phyloP scores from a whole-genome alignment of 1,284 basidiomycete species.

The Apiotrichum mycotoxinovorans region DNA sequence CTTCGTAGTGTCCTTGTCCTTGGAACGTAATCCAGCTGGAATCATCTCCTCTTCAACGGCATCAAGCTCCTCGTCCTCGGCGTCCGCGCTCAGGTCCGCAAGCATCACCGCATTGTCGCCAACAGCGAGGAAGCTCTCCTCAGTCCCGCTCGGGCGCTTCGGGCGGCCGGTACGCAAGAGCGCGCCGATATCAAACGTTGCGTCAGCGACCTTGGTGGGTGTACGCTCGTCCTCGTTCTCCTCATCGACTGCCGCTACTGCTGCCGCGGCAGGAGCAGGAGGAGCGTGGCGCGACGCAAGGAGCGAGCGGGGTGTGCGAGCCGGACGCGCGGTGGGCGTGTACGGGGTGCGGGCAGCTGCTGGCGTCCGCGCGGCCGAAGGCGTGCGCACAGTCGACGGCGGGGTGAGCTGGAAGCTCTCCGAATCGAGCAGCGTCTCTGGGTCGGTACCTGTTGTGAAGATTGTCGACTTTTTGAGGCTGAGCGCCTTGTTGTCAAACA shows the following conservation, averaged over 20 bases:
- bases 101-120: not conserved
- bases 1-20: not conserved
- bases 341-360: not conserved
- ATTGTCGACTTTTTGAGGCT: constrained; percentile 2
- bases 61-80: not conserved
- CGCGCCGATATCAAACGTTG: constrained; percentile 35
- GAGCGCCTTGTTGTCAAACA: not conserved
- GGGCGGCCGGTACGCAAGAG: constrained; percentile 33
- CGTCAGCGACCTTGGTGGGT: constrained; percentile 13
- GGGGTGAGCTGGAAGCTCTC: constrained; percentile 17
- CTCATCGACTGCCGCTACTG: not conserved
- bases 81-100: constrained; percentile 11
- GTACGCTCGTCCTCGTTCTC: not conserved
- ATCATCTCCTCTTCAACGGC: not conserved
- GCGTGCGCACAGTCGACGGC: not conserved
- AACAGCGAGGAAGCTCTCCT: constrained; percentile 37
- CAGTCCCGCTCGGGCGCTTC: constrained; percentile 34
- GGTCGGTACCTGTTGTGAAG: not conserved
- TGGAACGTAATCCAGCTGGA: not conserved
- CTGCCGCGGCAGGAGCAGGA: not conserved
- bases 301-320: not conserved
- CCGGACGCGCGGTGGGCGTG: not conserved
- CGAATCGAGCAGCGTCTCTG: constrained; percentile 9
- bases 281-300: constrained; percentile 1
- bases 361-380: not conserved